Conservation (phyloP, 23 red algal species). For the Rhodosorus marinus region DNA sequence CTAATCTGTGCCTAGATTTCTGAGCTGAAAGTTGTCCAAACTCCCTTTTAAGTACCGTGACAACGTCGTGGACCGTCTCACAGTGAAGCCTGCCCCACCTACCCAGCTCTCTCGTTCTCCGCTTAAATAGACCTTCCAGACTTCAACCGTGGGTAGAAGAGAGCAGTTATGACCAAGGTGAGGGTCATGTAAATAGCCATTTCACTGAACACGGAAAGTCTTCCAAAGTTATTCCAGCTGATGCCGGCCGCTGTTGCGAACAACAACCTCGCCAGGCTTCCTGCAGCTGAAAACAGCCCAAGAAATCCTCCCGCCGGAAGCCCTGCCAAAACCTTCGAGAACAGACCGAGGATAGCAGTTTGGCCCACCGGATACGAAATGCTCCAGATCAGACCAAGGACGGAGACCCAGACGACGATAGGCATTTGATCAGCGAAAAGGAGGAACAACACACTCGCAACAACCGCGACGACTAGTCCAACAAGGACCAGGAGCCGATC, state of each 20-base stretch:
- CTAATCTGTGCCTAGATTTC: no score
- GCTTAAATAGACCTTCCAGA: no score
- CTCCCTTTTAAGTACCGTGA: no score
- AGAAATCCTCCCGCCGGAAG: slow-evolving; percentile 67
- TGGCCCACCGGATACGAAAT: slow-evolving; percentile 82
- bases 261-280: slow-evolving; percentile 35
- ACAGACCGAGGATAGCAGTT: slow-evolving; percentile 69
- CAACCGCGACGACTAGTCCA: slow-evolving; percentile 21
- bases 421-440: not conserved
- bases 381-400: slow-evolving; percentile 37
- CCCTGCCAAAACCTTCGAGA: slow-evolving; percentile 54
- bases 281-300: slow-evolving; percentile 81
- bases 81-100: no score
- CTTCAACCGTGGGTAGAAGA: no score
- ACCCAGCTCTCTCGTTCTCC: no score
- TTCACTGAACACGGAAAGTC: no score
- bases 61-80: no score
- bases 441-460: slow-evolving; percentile 32
- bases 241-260: slow-evolving; percentile 52
- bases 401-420: slow-evolving; percentile 12
- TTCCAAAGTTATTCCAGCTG: no score
- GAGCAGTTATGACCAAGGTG: no score
- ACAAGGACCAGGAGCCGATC: slow-evolving; percentile 40
- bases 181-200: no score
- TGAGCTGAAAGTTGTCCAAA: no score